These are phyloP conservation scores for Fusarium sp. DNA, from an alignment of 2,329 filamentous ascomycete genomes.

Conservation along the genomic window DNA sequence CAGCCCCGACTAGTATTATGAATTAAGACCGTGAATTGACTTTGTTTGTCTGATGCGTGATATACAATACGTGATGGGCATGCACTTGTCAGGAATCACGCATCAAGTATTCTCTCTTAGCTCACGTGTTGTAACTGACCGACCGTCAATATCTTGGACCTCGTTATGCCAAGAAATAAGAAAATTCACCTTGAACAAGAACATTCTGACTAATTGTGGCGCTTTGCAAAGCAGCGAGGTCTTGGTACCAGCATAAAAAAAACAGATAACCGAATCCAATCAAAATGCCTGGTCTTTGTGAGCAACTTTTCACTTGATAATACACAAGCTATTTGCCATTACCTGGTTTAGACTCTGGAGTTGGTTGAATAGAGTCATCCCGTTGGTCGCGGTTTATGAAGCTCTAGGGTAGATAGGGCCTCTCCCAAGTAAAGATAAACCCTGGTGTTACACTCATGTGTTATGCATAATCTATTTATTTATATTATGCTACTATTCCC, in stretches of 20 bases:
- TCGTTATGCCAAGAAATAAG: neutral
- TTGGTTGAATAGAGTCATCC: neutral
- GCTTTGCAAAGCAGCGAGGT: slow-evolving; percentile 56
- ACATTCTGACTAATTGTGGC: slow-evolving; percentile 51
- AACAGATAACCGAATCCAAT: slow-evolving; percentile 49
- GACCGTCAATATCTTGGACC: too few relatives aligned
- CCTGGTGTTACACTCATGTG: too few relatives aligned
- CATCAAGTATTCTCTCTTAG: slow-evolving; percentile 8
- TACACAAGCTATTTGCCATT: slow-evolving; percentile 47
- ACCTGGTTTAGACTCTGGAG: neutral
- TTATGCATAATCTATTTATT: too few relatives aligned
- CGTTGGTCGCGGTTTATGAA: neutral
- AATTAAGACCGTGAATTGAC: neutral
- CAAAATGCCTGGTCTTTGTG: slow-evolving; percentile 49
- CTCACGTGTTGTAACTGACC: too few relatives aligned
- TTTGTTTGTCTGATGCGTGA: neutral
- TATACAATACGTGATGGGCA: neutral
- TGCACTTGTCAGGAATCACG: neutral
- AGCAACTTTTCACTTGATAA: slow-evolving; percentile 52
- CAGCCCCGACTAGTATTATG: neutral
- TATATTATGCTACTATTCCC: too few relatives aligned
- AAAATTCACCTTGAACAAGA: slow-evolving; percentile 52
- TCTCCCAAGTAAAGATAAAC: too few relatives aligned
- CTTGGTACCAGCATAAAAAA: slow-evolving; percentile 56
- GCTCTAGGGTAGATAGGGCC: slow-evolving; percentile 17